A percentile compares a stretch with the other conserved stretches of the same genome.
Conservation (phyloP, 257 asterid genomes). For the Thymus quinquecostatus region DNA sequence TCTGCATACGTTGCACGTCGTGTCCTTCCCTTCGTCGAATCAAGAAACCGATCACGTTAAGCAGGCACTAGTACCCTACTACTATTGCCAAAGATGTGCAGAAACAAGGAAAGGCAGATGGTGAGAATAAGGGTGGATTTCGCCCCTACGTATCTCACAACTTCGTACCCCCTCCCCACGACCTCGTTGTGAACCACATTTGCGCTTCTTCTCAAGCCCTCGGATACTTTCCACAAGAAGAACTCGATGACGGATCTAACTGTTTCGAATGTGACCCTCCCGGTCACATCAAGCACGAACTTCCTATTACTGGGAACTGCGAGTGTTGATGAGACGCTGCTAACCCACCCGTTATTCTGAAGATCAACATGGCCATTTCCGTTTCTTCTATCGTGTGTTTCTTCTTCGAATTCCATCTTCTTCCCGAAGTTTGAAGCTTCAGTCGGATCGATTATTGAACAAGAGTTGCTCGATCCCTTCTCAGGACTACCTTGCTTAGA, state of each 20-base stretch:
- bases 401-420: constrained; percentile 38
- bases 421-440: constrained; percentile 36
- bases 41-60: constrained; percentile 29
- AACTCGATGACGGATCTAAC: constrained; percentile 74
- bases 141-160: constrained; percentile 73
- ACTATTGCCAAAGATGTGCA: constrained; percentile 66
- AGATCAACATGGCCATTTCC: constrained; percentile 36
- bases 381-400: constrained; percentile 37
- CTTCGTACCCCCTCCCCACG: constrained; percentile 72
- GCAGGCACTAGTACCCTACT: constrained; percentile 68
- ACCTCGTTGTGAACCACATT: constrained; percentile 66
- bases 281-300: constrained; percentile 86
- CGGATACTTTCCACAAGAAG: constrained; percentile 59
- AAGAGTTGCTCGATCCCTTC: constrained; percentile 34
- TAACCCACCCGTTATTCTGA: constrained; percentile 69
- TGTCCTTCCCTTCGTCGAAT: constrained; percentile 16
- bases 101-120: constrained; percentile 64
- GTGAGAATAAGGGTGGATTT: constrained; percentile 80
- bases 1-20: not conserved
- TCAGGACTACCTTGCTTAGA: constrained; percentile 46
- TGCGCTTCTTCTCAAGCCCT: constrained; percentile 63
- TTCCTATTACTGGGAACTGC: constrained; percentile 85
- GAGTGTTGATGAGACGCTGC: constrained; percentile 71
- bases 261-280: constrained; percentile 90
- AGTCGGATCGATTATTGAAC: constrained; percentile 39